These are phyloP conservation scores for Batkoa obscura DNA, from an alignment of 371 early-diverging fungal species.

Conservation along the genomic window DNA sequence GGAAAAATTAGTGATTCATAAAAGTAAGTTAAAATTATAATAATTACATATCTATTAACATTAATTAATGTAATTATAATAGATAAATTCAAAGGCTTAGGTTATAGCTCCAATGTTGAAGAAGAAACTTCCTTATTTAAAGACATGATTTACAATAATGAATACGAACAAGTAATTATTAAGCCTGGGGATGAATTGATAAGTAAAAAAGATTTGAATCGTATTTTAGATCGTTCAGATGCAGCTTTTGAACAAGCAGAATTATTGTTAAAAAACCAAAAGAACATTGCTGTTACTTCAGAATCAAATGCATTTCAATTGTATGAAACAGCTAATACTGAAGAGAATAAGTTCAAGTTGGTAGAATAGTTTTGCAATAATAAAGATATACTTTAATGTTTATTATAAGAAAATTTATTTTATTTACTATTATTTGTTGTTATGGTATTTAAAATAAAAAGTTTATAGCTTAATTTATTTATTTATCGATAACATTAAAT, in stretches of 20 bases:
- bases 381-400: too few relatives aligned
- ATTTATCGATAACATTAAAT: too few relatives aligned
- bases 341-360: too few relatives aligned
- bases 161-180: neutral
- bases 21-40: slow-evolving; percentile 14
- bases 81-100: slow-evolving; percentile 8
- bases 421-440: too few relatives aligned
- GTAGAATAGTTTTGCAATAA: too few relatives aligned
- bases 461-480: too few relatives aligned
- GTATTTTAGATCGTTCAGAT: slow-evolving; percentile 9
- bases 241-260: slow-evolving; percentile 6
- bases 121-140: slow-evolving; percentile 43
- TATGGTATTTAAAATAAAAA: too few relatives aligned
- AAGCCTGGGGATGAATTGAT: slow-evolving; percentile 7
- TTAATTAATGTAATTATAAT: too few relatives aligned
- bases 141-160: slow-evolving; percentile 15
- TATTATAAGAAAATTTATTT: too few relatives aligned
- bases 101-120: slow-evolving; percentile 49
- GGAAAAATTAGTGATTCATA: slow-evolving; percentile 76
- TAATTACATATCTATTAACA: slow-evolving; percentile 32
- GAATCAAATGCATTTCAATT: neutral
- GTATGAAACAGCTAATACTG: too few relatives aligned
- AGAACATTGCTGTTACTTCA: neutral
- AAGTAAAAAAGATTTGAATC: slow-evolving; percentile 3
- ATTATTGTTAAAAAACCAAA: neutral